Conservation (phyloP, 2,329 filamentous ascomycete genomes). For the Monosporascus sp. region DNA sequence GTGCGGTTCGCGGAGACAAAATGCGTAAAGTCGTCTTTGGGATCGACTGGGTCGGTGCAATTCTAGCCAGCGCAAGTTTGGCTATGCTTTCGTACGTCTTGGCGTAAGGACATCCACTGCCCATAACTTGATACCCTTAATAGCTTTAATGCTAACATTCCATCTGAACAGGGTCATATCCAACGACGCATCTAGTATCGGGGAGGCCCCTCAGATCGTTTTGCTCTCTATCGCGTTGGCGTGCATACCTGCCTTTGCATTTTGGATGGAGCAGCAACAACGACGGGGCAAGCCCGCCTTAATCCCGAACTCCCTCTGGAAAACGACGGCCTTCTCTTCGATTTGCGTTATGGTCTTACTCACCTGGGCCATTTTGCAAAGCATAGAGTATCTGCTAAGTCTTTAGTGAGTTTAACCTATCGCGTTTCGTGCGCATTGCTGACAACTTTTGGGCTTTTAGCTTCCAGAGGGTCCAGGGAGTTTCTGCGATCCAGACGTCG, state of each 20-base stretch:
- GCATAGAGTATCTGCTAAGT: not conserved
- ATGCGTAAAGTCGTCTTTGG: conserved; percentile 28
- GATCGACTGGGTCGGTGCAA: conserved; percentile 50
- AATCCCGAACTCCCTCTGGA: conserved; percentile 59
- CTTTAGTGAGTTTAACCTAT: no score
- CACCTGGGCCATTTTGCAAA: conserved; percentile 38
- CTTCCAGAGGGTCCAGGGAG: no score
- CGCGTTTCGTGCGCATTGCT: no score
- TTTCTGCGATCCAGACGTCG: no score
- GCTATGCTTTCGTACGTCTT: conserved; percentile 48
- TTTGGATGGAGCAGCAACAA: conserved; percentile 49
- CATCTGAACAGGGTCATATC: no score
- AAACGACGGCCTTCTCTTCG: conserved; percentile 48
- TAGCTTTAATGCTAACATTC: no score
- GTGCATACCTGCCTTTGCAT: conserved; percentile 43
- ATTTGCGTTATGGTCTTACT: conserved; percentile 48
- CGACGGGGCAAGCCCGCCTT: conserved; percentile 42
- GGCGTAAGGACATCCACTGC: conserved; percentile 33
- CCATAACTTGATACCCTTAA: no score
- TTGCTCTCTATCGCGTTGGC: conserved; percentile 38
- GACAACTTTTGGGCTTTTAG: no score
- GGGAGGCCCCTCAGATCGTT: conserved; percentile 25
- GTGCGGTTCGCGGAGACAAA: conserved; percentile 26
- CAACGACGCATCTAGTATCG: no score
- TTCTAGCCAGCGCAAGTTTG: conserved; percentile 40